These are phyloP conservation scores for Globisporangium uncinulatum DNA, from an alignment of 352 stramenopile species.

Conservation along the genomic window DNA sequence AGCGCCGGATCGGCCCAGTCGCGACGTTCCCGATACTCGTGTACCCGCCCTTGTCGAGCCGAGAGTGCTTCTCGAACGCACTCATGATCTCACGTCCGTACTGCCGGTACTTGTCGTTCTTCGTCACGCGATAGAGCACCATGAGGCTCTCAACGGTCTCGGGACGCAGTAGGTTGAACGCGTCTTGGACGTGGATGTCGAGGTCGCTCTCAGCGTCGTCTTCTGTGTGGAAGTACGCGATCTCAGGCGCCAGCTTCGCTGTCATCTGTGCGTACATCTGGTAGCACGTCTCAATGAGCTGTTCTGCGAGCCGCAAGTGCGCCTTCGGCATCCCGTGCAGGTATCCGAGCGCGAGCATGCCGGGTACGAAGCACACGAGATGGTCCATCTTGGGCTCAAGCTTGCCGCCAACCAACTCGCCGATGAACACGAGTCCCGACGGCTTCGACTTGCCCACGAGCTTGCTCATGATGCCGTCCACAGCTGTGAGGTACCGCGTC, in stretches of 20 bases:
- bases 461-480: slow-evolving; percentile 53
- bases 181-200: slow-evolving; percentile 47
- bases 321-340: slow-evolving; percentile 54
- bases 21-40: slow-evolving; percentile 56
- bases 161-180: slow-evolving; percentile 83
- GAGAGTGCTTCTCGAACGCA: slow-evolving; percentile 78
- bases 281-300: slow-evolving; percentile 81
- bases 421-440: slow-evolving; percentile 60
- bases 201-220: slow-evolving; percentile 42
- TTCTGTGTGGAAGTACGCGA: slow-evolving; percentile 71
- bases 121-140: slow-evolving; percentile 88
- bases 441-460: slow-evolving; percentile 53
- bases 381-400: slow-evolving; percentile 84
- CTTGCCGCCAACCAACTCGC: slow-evolving; percentile 48
- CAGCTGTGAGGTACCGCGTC: slow-evolving; percentile 51
- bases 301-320: slow-evolving; percentile 70
- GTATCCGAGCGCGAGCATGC: slow-evolving; percentile 81
- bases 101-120: slow-evolving; percentile 81
- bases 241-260: slow-evolving; percentile 85
- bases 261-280: slow-evolving; percentile 83
- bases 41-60: slow-evolving; percentile 57
- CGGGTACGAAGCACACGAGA: slow-evolving; percentile 88
- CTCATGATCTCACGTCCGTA: slow-evolving; percentile 85
- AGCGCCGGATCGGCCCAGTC: slow-evolving; percentile 27
- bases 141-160: slow-evolving; percentile 92